Base-by-base conservation (phyloP, 176 grass and related monocot species). In the Elymus sibiricus region DNA sequence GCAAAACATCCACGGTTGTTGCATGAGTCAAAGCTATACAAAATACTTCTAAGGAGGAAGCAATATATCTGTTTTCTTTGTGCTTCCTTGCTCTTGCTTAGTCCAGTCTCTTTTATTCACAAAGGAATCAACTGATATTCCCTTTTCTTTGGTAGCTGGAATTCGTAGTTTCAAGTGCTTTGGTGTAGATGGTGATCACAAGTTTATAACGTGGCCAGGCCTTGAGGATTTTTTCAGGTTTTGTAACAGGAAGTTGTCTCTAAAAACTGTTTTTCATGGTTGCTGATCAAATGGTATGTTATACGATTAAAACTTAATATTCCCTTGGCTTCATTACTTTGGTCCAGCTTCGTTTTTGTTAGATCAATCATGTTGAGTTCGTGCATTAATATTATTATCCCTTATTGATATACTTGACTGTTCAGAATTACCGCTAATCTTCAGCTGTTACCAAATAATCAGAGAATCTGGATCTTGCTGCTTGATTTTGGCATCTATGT, bases 211-310 rank as follows among this genome's bases (percentile, higher is more conserved):
- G 88, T 90, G 91, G 44, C 88, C 93, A 78, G 93, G 93, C 68
- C 76, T 95, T 49, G 93, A 95, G 79, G 93, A 95, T 82, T 51
- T 95, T 25, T 91, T 93, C 82, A 93, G 92, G 35, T 95, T 93
- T 64, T 95, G 94, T 82, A 95, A 86, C 76, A 87, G 91, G 61
- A 95, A 93, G 71, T 79, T 95, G 69, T 91, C 94, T 85, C 83
- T 93, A 11, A 95, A 95, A 90, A 93, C 91, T 79, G 88, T 91
- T 81, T 86, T 95, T 46, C 56, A 91, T 95, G 91, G 88, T 95
- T 74, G 93, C 91, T 39, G 91, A 95, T 84, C 93, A 95, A 85
- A 89, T 95, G 88, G n/a, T n/a, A n/a, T n/a, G n/a, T n/a, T n/a
- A n/a, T n/a, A n/a, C n/a, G n/a, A n/a, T n/a, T n/a, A n/a, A n/a